Percentiles rank a stretch among this genome's conserved stretches.
Conservation (phyloP, 2,329 filamentous ascomycete species). For the Phyllosticta citrichinensis region DNA sequence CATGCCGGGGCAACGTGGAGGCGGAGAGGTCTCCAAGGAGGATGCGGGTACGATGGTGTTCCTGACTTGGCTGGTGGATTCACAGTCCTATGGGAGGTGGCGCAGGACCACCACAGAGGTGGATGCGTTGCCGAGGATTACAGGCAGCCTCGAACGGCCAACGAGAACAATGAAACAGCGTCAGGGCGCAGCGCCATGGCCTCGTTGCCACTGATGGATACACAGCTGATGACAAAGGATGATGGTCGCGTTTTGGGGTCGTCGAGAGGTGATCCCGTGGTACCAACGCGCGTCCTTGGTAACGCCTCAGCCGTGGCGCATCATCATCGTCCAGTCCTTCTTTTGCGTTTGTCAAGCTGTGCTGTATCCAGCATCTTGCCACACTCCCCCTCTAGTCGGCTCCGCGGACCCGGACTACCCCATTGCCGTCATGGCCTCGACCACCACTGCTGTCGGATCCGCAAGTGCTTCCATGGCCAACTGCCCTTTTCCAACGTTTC, state of each 20-base stretch:
- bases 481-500: background rate
- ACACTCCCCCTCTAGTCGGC: background rate
- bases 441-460: constrained; percentile 2
- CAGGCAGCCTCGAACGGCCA: background rate
- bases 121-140: background rate
- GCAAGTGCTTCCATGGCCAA: background rate
- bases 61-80: background rate
- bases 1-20: background rate
- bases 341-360: constrained; percentile 1
- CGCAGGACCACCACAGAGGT: background rate
- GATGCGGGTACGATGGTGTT: background rate
- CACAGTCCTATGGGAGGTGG: background rate
- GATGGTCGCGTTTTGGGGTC: background rate
- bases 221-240: background rate
- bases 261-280: background rate
- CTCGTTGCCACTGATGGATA: background rate
- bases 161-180: background rate
- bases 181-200: background rate
- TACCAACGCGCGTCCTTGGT: background rate
- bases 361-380: background rate
- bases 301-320: constrained; percentile 9
- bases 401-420: constrained; percentile 2
- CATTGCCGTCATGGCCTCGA: constrained; percentile 1
- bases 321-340: background rate
- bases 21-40: background rate